phyloP scores from a whole-genome alignment of 164 flowering plant species.

The Chimonanthus salicifolius region DNA sequence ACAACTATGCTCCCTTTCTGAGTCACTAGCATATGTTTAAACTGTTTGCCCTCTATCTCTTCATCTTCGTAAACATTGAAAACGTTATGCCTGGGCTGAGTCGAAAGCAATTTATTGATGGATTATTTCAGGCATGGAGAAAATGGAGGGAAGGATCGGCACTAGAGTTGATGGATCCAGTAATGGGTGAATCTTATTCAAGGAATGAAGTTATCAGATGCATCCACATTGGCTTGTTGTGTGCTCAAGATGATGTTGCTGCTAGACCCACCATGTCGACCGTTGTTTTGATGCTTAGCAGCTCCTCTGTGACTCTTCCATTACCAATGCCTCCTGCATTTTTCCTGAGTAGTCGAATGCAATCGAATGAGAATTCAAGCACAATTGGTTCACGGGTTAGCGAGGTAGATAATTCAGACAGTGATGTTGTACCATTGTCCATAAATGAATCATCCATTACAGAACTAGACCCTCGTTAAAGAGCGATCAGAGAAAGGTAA shows the following conservation, averaged over 20 bases:
- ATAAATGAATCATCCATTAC: neutral
- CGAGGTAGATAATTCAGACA: neutral
- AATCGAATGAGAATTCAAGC: neutral
- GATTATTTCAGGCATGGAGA: slow-evolving; percentile 10
- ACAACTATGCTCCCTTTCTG: neutral
- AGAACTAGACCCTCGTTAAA: neutral
- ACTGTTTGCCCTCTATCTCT: slow-evolving; percentile 12
- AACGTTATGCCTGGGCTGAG: neutral
- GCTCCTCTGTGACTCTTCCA: neutral
- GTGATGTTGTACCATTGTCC: neutral
- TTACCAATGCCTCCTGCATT: slow-evolving; percentile 1
- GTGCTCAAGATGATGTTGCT: slow-evolving; percentile 7
- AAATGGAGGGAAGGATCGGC: slow-evolving; percentile 4
- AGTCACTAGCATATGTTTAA: slow-evolving; percentile 16
- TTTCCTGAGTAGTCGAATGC: neutral
- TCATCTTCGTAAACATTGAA: neutral
- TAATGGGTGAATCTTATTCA: neutral
- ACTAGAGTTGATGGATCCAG: slow-evolving; percentile 6
- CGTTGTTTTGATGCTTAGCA: slow-evolving; percentile 2
- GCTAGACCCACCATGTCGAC: slow-evolving; percentile 9
- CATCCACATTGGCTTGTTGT: slow-evolving; percentile 8
- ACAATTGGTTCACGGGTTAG: neutral
- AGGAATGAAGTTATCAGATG: slow-evolving; percentile 1
- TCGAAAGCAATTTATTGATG: neutral
- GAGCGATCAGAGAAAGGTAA: neutral